Evolutionary conservation across 2,329 filamentous ascomycete genomes (phyloP).

Genomic region (Sclerotinia spermophila): DNA sequence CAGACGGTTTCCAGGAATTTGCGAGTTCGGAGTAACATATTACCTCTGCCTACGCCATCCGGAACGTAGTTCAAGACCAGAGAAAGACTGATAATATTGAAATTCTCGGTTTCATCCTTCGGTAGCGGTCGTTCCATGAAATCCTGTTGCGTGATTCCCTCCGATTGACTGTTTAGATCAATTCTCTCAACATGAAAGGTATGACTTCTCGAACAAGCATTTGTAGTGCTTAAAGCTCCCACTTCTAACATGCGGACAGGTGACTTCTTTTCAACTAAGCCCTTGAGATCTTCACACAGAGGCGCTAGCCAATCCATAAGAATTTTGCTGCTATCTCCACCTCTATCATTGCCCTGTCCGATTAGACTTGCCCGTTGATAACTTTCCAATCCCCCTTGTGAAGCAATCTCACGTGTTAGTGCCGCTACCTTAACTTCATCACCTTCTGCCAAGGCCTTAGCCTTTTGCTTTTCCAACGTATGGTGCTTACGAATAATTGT

Average conservation of each 20-base stretch:
- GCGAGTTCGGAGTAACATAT: conserved; percentile 77
- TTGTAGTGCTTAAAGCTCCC: conserved; percentile 78
- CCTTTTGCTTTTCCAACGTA: conserved; percentile 59
- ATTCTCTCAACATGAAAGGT: conserved; percentile 76
- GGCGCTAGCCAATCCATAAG: conserved; percentile 60
- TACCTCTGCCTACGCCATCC: conserved; percentile 67
- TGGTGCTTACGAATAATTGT: conserved; percentile 63
- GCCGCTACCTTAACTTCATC: conserved; percentile 47
- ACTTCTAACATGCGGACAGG: conserved; percentile 75
- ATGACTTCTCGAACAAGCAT: conserved; percentile 73
- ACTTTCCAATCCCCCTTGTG: conserved; percentile 56
- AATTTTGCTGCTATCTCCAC: conserved; percentile 63
- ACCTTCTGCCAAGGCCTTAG: conserved; percentile 52
- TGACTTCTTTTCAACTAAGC: conserved; percentile 24
- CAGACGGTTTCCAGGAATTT: conserved; percentile 57
- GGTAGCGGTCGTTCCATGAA: conserved; percentile 89
- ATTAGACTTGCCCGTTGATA: conserved; percentile 68
- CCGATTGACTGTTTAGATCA: conserved; percentile 82
- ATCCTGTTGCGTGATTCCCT: conserved; percentile 80
- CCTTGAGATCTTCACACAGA: conserved; percentile 32
- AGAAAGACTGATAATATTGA: conserved; percentile 88
- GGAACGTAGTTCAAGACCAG: conserved; percentile 94
- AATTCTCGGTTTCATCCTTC: conserved; percentile 55
- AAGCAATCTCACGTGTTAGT: conserved; percentile 52
- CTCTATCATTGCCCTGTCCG: conserved; percentile 61